phyloP scores from a whole-genome alignment of 2,329 filamentous ascomycete species.

The Fusarium torulosum region DNA sequence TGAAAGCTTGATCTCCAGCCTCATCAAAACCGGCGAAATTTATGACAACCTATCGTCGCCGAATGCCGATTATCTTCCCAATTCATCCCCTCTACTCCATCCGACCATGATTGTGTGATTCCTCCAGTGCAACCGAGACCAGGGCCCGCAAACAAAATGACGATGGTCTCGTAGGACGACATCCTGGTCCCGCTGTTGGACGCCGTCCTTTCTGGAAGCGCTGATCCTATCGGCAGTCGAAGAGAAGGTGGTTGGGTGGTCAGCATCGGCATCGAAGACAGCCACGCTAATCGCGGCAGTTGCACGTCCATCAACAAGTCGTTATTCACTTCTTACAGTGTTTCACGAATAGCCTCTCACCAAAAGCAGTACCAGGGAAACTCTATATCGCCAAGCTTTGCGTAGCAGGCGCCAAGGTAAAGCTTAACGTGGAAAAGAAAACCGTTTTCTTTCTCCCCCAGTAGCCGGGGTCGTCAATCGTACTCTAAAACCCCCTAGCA shows the following conservation, averaged over 20 bases:
- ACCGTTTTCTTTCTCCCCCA: background rate
- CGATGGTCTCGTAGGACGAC: background rate
- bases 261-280: background rate
- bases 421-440: background rate
- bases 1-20: too few species aligned
- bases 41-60: background rate
- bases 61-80: background rate
- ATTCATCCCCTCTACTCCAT: background rate
- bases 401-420: slow-evolving; percentile 11
- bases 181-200: too few species aligned
- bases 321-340: background rate
- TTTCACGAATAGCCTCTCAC: background rate
- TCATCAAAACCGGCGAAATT: too few species aligned
- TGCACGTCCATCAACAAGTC: background rate
- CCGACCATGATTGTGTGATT: background rate
- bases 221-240: background rate
- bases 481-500: background rate
- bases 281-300: slow-evolving; percentile 3
- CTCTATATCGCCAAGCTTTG: slow-evolving; percentile 26
- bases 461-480: slow-evolving; percentile 14
- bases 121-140: background rate
- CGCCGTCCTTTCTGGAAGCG: background rate
- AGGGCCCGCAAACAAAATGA: slow-evolving; percentile 2
- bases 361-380: background rate
- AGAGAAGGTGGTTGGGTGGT: background rate